Evolutionary conservation across 2,329 filamentous ascomycete genomes (phyloP), one percentile per base, ranked within the genome.

Genomic region (Cladosporium sp.): DNA sequence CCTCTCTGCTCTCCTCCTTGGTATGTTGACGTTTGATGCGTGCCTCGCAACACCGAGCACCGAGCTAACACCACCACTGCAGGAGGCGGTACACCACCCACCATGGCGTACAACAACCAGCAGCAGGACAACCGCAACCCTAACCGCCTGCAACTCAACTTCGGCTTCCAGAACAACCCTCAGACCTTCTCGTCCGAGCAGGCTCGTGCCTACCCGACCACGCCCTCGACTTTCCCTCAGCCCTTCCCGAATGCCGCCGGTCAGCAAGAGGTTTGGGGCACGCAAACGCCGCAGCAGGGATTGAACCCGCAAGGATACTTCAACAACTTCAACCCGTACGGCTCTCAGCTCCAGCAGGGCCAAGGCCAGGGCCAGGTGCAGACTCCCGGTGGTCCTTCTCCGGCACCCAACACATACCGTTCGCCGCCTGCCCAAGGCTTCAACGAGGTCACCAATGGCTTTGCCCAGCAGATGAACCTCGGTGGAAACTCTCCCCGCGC

Each of bases 401-500:
- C 50, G 34, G 72, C 76, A 55, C 37, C 48, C 7, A 50, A 37
- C n/a, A 28, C 46, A 19, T 82, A 82, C 64, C 77, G 74, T 63
- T 78, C 81, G 3, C 80, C 82, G 4, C 80, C 78, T 54, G 45
- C 43, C 19, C 22, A 28, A 28, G 70, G 70, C 74, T 81, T 75
- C 67, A 89, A 88, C 65, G 90, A 96, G 66, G 87, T 86, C 61
- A 95, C 92, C 63, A 93, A 89, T 63, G 91, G 90, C 31, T 80
- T 97, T 43, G 90, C 91, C 56, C 89, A 96, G 69, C 93, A 98
- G 70, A 95, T 97, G 71, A 95, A 96, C 70, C 80, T 97, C 18
- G 86, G 87, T 55, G 83, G 82, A 42, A 83, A 63, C 52, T 59
- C 82, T 41, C 83, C 84, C 55, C 81, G 89, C 60, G 79, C 79